Base-by-base conservation (phyloP, 2,329 filamentous ascomycete species). In the Exophiala spinifera region DNA sequence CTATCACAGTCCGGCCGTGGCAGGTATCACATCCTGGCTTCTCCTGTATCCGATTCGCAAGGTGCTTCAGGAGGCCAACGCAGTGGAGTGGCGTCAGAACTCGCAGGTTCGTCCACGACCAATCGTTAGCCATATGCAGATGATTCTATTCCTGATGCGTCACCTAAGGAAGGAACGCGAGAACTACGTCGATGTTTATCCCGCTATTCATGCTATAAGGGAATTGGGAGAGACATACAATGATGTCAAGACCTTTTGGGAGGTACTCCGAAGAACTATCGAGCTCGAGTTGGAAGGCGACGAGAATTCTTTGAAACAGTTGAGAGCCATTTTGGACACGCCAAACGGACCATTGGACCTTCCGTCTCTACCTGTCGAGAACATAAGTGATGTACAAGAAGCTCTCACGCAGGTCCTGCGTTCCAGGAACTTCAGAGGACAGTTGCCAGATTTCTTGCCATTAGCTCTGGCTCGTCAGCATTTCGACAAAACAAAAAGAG, bases 21-120 rank as follows among this genome's bases (percentile, higher is more conserved):
- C 81, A 19, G 78, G 79, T 0, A 63, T 86, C n/a, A 76, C 79
- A 1, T 74, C 80, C 1, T 83, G 78, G 76, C 69, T 85, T 55
- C 75, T 84, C 51, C 74, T 84, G 55, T 76, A 74, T n/a, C 82
- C 82, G 0, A 80, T 86, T 64, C 76, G 81, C 56, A 70, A 78
- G 37, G 70, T 84, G 21, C 70, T 85, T 25, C 80, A 83, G 62
- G 69, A 67, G 5, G 69, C 77, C 36, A 66, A 76, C 56, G 67
- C 76, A 3, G 69, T 77, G n/a, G 71, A 77, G 53, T 74, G 76
- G 49, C 68, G 74, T 20, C 67, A 65, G 3, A 72, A 79, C 33
- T 73, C 75, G 11, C 71, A 75, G 20, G 61, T 67, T 37, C 75
- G 72, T 45, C 79, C 79, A 0, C 78, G 75, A 63, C 78, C 78